Evolutionary conservation across 2,329 filamentous ascomycete species (phyloP).

Genomic region (Tolypocladium amazonense): DNA sequence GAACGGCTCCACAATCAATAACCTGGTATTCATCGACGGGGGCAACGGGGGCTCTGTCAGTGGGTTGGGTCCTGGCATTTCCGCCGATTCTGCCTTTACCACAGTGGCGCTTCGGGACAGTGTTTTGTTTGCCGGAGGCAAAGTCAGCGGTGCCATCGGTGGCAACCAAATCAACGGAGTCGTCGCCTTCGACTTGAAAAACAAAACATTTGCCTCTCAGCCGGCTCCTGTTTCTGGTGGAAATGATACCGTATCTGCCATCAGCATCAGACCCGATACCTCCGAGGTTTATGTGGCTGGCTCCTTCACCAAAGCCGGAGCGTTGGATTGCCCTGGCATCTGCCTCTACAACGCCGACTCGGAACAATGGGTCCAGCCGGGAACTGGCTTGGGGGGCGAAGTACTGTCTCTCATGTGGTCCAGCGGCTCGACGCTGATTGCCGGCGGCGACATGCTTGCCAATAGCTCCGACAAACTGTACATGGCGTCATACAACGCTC

Average conservation of each 20-base stretch:
- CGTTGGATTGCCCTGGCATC: slow-evolving; percentile 69
- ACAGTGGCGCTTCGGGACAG: slow-evolving; percentile 57
- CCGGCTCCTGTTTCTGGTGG: slow-evolving; percentile 65
- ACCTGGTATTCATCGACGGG: slow-evolving; percentile 73
- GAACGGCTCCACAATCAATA: slow-evolving; percentile 63
- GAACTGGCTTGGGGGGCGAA: slow-evolving; percentile 57
- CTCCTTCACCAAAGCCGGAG: slow-evolving; percentile 71
- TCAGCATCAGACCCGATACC: slow-evolving; percentile 60
- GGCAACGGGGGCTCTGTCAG: slow-evolving; percentile 54
- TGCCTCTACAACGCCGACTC: slow-evolving; percentile 66
- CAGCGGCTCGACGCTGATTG: slow-evolving; percentile 58
- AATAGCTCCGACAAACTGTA: slow-evolving; percentile 50
- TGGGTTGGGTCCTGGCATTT: slow-evolving; percentile 58
- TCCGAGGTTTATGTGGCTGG: slow-evolving; percentile 78
- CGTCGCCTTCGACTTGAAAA: slow-evolving; percentile 65
- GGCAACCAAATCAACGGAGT: slow-evolving; percentile 58
- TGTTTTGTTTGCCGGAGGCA: slow-evolving; percentile 73
- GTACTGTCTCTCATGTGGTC: slow-evolving; percentile 70
- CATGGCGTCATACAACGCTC: slow-evolving; percentile 64
- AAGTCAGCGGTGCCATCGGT: slow-evolving; percentile 59
- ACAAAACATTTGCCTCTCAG: slow-evolving; percentile 55
- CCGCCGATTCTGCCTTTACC: slow-evolving; percentile 63
- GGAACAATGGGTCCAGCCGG: slow-evolving; percentile 72
- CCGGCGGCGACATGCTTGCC: slow-evolving; percentile 65
- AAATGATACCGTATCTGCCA: slow-evolving; percentile 63